phyloP scores from a whole-genome alignment of 108 stramenopile genomes.

The Parietichytrium sp. region DNA sequence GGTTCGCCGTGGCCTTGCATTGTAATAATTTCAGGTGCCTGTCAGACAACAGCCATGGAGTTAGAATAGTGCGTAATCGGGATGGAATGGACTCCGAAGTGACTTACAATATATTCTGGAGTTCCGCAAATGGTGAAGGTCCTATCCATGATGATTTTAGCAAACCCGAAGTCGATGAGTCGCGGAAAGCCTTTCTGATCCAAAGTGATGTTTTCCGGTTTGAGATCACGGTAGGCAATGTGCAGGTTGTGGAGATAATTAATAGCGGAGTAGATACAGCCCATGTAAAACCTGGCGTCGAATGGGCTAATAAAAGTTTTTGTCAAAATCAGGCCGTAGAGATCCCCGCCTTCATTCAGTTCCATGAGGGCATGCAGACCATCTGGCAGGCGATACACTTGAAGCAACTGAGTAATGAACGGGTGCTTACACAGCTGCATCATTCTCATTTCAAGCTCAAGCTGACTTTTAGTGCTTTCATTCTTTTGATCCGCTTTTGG shows the following conservation, averaged over 20 bases:
- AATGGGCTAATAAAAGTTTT: constrained; percentile 49
- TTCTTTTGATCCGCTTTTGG: too few species aligned
- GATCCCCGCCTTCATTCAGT: constrained; percentile 66
- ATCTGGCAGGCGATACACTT: constrained; percentile 81
- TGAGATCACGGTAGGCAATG: constrained; percentile 84
- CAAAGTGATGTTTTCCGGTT: constrained; percentile 88
- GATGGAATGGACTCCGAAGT: too few species aligned
- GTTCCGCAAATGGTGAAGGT: too few species aligned
- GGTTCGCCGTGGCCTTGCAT: too few species aligned
- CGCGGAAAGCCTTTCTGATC: constrained; percentile 51
- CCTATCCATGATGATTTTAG: too few species aligned
- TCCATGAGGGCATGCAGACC: constrained; percentile 81
- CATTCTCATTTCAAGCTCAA: neutral
- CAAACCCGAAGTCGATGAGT: constrained; percentile 92
- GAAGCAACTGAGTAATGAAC: constrained; percentile 78
- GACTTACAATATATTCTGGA: too few species aligned
- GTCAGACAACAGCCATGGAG: too few species aligned
- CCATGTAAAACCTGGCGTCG: constrained; percentile 51
- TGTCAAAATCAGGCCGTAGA: too few species aligned
- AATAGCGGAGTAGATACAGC: constrained; percentile 66
- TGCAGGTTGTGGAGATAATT: constrained; percentile 75
- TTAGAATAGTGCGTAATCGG: too few species aligned
- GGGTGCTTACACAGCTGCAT: constrained; percentile 68
- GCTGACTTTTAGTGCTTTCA: too few species aligned
- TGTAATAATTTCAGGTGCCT: too few species aligned